Base-by-base conservation (phyloP, 371 early-diverging fungal genomes). In the Nematocida ironsii region DNA sequence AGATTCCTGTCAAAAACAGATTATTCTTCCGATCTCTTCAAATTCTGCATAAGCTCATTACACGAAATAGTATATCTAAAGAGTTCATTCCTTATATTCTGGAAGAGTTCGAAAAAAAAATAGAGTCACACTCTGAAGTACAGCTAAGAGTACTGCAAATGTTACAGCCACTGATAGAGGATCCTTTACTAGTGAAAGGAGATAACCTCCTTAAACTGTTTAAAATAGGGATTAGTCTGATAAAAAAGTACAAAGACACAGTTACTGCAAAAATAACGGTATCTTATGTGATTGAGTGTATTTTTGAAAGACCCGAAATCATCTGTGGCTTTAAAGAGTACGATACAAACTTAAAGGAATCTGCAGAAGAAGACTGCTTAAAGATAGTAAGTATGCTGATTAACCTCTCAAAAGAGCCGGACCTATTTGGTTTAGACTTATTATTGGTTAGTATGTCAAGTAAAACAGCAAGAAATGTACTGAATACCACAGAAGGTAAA, bases 171-270 rank as follows among this genome's bases (percentile, higher is more conserved):
- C 52, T 78, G 44, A 67, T 58, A 13, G 52, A 70, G 55, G 62
- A 78, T 45, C 71, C 80, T 11, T 18, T 44, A 0, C 56, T 78
- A 25, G 80, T 78, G 5, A 25, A 42, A n/a, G 80, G 80, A 0
- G 11, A 9, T 18, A n/a, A 70, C n/a, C 70, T 78, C 0, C 11
- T 40, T 6, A 55, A 78, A n/a, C 62, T 78, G 4, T 69, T 78
- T 42, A 78, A 68, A 42, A 78, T 78, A 61, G 67, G 80, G 5
- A 56, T 78, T 23, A n/a, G 11, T 18, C 62, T 78, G 25, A 57
- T 71, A 50, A 50, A 78, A 47, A 52, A 40, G 23, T 60, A 57
- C 5, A 69, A 62, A 39, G 58, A 60, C 50, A 58, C 55, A 27
- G 27, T 27, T 16, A 52, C 80, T 20, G n/a, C 71, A n/a, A 67